Conservation (phyloP, 1,139 yeast species). For the Diutina neorugosa region DNA sequence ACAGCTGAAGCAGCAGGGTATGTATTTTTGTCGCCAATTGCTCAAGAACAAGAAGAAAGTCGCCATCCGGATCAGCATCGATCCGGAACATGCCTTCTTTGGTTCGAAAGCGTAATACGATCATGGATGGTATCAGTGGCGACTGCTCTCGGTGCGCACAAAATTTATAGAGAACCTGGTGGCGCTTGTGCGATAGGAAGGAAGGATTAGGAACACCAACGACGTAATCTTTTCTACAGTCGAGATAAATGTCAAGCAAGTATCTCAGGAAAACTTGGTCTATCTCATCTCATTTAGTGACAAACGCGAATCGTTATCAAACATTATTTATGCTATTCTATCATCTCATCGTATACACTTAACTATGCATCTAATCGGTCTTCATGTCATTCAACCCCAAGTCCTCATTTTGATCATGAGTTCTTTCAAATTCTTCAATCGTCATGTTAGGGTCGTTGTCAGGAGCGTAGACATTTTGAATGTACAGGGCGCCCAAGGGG, state of each 20-base stretch:
- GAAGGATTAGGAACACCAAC: too few relatives aligned
- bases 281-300: neutral
- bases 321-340: neutral
- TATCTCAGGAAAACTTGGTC: neutral
- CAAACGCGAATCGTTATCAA: too few relatives aligned
- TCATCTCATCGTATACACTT: neutral
- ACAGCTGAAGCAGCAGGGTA: neutral
- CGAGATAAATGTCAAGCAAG: neutral
- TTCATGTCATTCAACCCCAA: slow-evolving; percentile 81
- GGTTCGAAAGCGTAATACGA: slow-evolving; percentile 58
- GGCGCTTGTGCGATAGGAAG: neutral
- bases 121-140: slow-evolving; percentile 7
- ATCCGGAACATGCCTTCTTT: slow-evolving; percentile 76
- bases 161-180: neutral
- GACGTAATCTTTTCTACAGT: too few relatives aligned
- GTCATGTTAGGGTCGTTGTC: slow-evolving; percentile 94
- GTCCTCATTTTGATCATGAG: slow-evolving; percentile 78
- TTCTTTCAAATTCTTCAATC: slow-evolving; percentile 82
- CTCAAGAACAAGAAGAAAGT: slow-evolving; percentile 37
- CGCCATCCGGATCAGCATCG: slow-evolving; percentile 33
- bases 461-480: slow-evolving; percentile 96
- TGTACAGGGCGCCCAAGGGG: slow-evolving; percentile 89
- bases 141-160: neutral
- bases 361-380: slow-evolving; percentile 16
- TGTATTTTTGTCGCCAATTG: slow-evolving; percentile 25